These are phyloP conservation scores for Tricholoma saponaceum DNA, from an alignment of 768 basidiomycete species.

Conservation along the genomic window DNA sequence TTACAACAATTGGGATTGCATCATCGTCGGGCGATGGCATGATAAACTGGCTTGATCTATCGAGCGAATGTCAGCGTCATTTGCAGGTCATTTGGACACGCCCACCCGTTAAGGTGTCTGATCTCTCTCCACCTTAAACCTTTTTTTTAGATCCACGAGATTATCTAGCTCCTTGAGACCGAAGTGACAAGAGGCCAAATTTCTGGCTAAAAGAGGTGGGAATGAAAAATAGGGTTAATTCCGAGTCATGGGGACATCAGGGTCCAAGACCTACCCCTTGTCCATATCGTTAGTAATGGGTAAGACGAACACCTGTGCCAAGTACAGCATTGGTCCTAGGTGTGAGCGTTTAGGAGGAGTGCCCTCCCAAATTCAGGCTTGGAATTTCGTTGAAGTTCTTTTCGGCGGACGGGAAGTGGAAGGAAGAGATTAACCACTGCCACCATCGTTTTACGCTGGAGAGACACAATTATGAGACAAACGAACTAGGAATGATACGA, in stretches of 20 bases:
- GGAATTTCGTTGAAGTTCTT: slow-evolving; percentile 83
- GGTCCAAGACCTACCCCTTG: slow-evolving; percentile 65
- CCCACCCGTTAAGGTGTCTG: slow-evolving; percentile 34
- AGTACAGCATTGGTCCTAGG: slow-evolving; percentile 78
- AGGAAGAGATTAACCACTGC: slow-evolving; percentile 67
- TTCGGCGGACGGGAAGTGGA: slow-evolving; percentile 84
- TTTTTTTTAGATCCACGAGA: slow-evolving; percentile 67
- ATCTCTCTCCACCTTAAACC: slow-evolving; percentile 68
- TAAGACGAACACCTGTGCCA: slow-evolving; percentile 66
- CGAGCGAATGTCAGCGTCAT: neutral
- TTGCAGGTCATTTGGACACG: neutral
- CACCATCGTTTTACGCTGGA: slow-evolving; percentile 89
- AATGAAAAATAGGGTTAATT: too few species aligned
- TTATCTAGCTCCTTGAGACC: slow-evolving; percentile 76
- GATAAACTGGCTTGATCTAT: neutral
- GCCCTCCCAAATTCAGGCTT: slow-evolving; percentile 91
- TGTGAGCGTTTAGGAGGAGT: slow-evolving; percentile 82
- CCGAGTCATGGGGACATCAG: too few species aligned
- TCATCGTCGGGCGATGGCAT: slow-evolving; percentile 10
- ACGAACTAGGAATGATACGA: neutral
- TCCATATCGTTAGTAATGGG: slow-evolving; percentile 65
- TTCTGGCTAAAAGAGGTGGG: slow-evolving; percentile 49
- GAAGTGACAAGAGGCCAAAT: slow-evolving; percentile 67
- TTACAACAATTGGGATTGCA: slow-evolving; percentile 48
- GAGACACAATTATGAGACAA: neutral